Evolutionary conservation across 2,329 filamentous ascomycete genomes (phyloP), one percentile per base, ranked within the genome.

Genomic region (Lecanicillium sp.): DNA sequence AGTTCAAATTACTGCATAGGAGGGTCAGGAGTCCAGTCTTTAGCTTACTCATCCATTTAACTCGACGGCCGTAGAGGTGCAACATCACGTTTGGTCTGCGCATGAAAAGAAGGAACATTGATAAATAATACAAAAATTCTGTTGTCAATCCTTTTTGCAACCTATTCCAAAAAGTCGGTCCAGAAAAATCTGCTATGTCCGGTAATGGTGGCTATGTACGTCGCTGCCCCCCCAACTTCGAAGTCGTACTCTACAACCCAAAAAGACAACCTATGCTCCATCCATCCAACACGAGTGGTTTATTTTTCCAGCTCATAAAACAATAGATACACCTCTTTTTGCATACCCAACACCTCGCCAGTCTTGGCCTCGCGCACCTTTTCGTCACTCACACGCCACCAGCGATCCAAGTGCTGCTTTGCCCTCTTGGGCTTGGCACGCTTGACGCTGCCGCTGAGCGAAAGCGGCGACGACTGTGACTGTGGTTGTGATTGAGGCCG

Each of bases 361-460:
- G 90, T 97, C 72, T 90, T 95, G 56, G 89, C 86, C 67, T 97
- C 91, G 62, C 91, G 93, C 59, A 97, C 81, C 67, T 94, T 95
- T 56, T 98, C 93, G 63, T 98, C 93, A 55, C 90, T 96, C 55
- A 98, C 95, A 29, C 93, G 82, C 93, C 93, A 98, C 93, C 93
- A 98, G 54, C 66, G 82, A 60, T 94, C 85, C 37, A 76, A 78
- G 11, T 71, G 67, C 19, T 56, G 43, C 60, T 79, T 82, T 51
- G 77, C 80, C 56, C 79, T 82, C 54, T 72, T 78, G 29, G 74
- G 63, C 46, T 70, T 73, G 10, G 57, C 63, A 12, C 36, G 27
- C 44, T 62, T 55, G 33, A 57, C 63, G 15, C 33, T 45, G 35
- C 42, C 56, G 54, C 21, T 53, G 37, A 20, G 47, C 27, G 14